phyloP scores from a whole-genome alignment of 2,329 filamentous ascomycete species.

The Penicillium glabrum region DNA sequence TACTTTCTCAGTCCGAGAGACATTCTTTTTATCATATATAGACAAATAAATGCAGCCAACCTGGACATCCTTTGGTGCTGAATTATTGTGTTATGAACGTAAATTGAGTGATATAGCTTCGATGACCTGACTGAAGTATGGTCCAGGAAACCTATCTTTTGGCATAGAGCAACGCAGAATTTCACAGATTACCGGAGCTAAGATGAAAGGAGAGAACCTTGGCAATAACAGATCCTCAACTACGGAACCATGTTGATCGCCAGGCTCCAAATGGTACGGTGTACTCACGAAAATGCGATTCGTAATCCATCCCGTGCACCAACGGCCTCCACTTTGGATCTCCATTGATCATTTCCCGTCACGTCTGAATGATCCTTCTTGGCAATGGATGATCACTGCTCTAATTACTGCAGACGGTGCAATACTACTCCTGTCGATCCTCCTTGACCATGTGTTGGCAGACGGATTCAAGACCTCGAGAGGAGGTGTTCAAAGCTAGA shows the following conservation, averaged over 20 bases:
- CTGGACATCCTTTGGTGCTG: not conserved
- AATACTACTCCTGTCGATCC: not conserved
- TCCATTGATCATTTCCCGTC: not conserved
- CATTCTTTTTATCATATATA: not conserved
- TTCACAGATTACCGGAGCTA: too few relatives aligned
- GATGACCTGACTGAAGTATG: too few relatives aligned
- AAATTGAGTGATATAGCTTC: not conserved
- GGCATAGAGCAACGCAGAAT: too few relatives aligned
- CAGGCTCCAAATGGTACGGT: not conserved
- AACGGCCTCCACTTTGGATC: not conserved
- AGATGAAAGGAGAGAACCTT: too few relatives aligned
- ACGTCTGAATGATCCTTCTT: too few relatives aligned
- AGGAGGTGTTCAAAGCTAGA: not conserved
- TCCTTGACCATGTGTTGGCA: too few relatives aligned
- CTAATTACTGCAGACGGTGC: too few relatives aligned
- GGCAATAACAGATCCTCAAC: not conserved
- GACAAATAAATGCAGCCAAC: not conserved
- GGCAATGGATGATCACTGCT: too few relatives aligned
- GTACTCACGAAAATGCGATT: not conserved
- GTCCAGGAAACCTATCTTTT: too few relatives aligned
- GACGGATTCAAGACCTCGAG: too few relatives aligned
- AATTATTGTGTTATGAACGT: not conserved
- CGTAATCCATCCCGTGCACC: not conserved
- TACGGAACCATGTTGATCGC: not conserved
- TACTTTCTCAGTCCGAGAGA: not conserved